Evolutionary conservation across 768 basidiomycete genomes (phyloP), one percentile per base, ranked within the genome.

Genomic region (Collybia sp.): DNA sequence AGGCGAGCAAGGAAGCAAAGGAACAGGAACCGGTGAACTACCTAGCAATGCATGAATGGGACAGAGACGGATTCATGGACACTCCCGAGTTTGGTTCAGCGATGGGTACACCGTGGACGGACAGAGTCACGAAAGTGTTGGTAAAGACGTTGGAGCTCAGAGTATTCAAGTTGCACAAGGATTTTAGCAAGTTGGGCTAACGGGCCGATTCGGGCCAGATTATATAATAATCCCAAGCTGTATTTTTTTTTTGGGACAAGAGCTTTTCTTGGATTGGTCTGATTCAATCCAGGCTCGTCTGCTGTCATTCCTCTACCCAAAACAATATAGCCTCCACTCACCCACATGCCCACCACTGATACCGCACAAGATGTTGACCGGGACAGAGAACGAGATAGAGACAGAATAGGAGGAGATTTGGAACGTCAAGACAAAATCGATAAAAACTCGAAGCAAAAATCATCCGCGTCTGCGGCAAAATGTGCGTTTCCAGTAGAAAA

Each of bases 41-140:
- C 41, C 49, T 70, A 15, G 62, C 63, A 2, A 30, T 68, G n/a
- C 63, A 71, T 53, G 63, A 65, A 6, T 58, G 57, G 17, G 52
- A 56, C 17, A 47, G 35, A 25, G 46, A 43, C 6, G 34, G 30
- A 0, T 53, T 46, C 31, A 9, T 18, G 0, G n/a, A 46, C 8
- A 43, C 40, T 9, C 41, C 47, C 5, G 46, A 48, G 12, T 50
- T 47, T n/a, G 49, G 41, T 16, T 37, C 10, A 4, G 44, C 46
- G 25, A 25, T 25, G 25, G 25, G 25, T 25, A 25, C 25, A 25
- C 25, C 25, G 25, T 25, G 25, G 25, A 25, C 25, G 25, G 25
- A 3, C 8, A 25, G 8, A 8, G 8, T 25, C 25, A 25, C 25
- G 25, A 8, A 3, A 25, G 8, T 25, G n/a, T n/a, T n/a, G 25